These are phyloP conservation scores for Microascus cirrosus DNA, from an alignment of 2,329 filamentous ascomycete genomes.

Conservation along the genomic window DNA sequence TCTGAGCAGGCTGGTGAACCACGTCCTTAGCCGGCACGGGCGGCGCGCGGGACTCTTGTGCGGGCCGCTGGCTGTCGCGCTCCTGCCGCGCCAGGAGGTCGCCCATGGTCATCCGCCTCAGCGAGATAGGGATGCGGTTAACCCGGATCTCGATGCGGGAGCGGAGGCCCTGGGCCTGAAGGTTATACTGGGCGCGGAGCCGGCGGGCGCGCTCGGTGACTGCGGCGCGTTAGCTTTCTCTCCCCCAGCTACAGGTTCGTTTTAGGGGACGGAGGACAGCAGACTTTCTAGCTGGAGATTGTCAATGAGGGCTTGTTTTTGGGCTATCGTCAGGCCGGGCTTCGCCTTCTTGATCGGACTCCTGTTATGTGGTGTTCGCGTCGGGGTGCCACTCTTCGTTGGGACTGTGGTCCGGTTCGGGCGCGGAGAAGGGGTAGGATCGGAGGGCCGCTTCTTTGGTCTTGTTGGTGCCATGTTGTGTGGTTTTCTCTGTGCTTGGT, in stretches of 20 bases:
- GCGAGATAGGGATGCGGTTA: conserved; percentile 73
- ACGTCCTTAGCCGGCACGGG: conserved; percentile 40
- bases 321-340: conserved; percentile 51
- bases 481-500: conserved; percentile 7
- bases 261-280: background rate
- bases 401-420: conserved; percentile 23
- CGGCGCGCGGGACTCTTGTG: conserved; percentile 23
- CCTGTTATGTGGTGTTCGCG: conserved; percentile 26
- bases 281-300: conserved; percentile 82
- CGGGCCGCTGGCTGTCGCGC: conserved; percentile 24
- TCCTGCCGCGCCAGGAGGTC: conserved; percentile 53
- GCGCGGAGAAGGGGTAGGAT: conserved; percentile 19
- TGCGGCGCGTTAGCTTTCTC: conserved; percentile 21
- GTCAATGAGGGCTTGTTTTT: conserved; percentile 81
- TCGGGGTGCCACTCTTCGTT: conserved; percentile 21
- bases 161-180: conserved; percentile 76
- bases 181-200: conserved; percentile 76
- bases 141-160: conserved; percentile 86
- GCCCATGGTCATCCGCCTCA: conserved; percentile 72
- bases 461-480: conserved; percentile 34
- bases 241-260: background rate
- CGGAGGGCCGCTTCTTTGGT: conserved; percentile 20
- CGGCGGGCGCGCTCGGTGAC: conserved; percentile 82
- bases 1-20: conserved; percentile 19
- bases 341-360: conserved; percentile 54